These are phyloP conservation scores for Xerocomellus chrysenteron DNA, from an alignment of 768 basidiomycete species.

Conservation along the genomic window DNA sequence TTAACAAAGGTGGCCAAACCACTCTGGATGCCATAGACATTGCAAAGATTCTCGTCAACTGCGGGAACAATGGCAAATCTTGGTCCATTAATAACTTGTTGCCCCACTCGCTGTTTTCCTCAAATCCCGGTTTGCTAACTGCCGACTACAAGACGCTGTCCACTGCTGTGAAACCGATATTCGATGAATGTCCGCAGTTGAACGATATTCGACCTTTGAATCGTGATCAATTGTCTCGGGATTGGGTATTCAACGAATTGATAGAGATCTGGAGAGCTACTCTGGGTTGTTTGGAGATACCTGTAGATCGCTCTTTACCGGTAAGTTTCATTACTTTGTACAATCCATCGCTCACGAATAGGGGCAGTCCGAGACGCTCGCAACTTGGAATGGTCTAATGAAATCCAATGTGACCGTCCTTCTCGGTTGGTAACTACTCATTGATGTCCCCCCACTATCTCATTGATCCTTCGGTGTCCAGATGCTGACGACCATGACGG, in stretches of 20 bases:
- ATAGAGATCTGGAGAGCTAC: slow-evolving; percentile 54
- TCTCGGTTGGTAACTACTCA: slow-evolving; percentile 49
- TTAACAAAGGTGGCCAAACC: slow-evolving; percentile 49
- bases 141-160: slow-evolving; percentile 50
- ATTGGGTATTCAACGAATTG: slow-evolving; percentile 53
- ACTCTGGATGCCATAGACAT: slow-evolving; percentile 57
- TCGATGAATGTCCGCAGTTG: slow-evolving; percentile 52
- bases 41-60: slow-evolving; percentile 41
- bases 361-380: slow-evolving; percentile 44
- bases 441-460: neutral
- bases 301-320: slow-evolving; percentile 45
- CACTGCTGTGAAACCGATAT: slow-evolving; percentile 47
- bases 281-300: slow-evolving; percentile 43
- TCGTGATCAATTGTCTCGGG: slow-evolving; percentile 51
- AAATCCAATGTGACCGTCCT: slow-evolving; percentile 46
- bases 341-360: slow-evolving; percentile 2
- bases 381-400: slow-evolving; percentile 59
- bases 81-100: slow-evolving; percentile 53
- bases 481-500: slow-evolving; percentile 45
- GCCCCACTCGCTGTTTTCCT: slow-evolving; percentile 53
- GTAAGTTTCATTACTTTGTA: slow-evolving; percentile 37
- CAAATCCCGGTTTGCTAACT: slow-evolving; percentile 54
- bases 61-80: slow-evolving; percentile 31
- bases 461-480: slow-evolving; percentile 22
- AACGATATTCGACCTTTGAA: slow-evolving; percentile 58